A percentile compares a stretch with the other conserved stretches of the same genome.
phyloP scores from a whole-genome alignment of 192 early-diverging fungal genomes.

The Coemansia sp. region DNA sequence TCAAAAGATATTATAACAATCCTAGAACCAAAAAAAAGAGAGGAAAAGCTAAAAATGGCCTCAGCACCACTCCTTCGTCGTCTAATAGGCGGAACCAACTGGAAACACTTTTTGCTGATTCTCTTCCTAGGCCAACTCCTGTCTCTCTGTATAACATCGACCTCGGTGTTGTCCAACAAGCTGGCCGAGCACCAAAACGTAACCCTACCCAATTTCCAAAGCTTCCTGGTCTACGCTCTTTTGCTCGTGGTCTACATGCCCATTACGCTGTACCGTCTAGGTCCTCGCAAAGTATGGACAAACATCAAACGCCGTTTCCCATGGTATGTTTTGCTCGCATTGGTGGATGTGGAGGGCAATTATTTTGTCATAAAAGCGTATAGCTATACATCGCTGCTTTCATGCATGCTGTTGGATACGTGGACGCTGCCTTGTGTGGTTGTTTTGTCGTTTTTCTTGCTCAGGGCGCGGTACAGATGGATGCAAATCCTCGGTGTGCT shows the following conservation, averaged over 20 bases:
- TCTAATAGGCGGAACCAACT: constrained; percentile 22
- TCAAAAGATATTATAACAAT: not conserved
- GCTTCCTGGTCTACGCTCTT: constrained; percentile 66
- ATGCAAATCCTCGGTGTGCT: constrained; percentile 71
- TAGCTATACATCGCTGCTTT: constrained; percentile 73
- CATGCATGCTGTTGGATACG: constrained; percentile 76
- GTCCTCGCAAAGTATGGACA: constrained; percentile 37
- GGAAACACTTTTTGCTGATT: constrained; percentile 55
- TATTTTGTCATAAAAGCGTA: constrained; percentile 81
- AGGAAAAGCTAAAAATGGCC: constrained; percentile 54
- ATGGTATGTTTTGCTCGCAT: constrained; percentile 64
- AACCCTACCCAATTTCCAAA: constrained; percentile 70
- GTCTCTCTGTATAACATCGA: constrained; percentile 76
- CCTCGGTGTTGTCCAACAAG: constrained; percentile 67
- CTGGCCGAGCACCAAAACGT: constrained; percentile 59
- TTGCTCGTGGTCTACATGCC: constrained; percentile 57
- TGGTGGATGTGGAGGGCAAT: constrained; percentile 81
- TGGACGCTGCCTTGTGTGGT: constrained; percentile 79
- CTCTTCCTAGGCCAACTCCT: constrained; percentile 65
- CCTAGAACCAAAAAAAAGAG: not conserved
- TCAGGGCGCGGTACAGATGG: constrained; percentile 65
- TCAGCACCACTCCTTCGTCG: not conserved
- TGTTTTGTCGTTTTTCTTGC: constrained; percentile 65
- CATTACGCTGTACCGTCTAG: constrained; percentile 43
- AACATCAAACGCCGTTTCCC: constrained; percentile 46